phyloP scores from a whole-genome alignment of 208 protist genomes.

The Vickermania ingenoplastis region DNA sequence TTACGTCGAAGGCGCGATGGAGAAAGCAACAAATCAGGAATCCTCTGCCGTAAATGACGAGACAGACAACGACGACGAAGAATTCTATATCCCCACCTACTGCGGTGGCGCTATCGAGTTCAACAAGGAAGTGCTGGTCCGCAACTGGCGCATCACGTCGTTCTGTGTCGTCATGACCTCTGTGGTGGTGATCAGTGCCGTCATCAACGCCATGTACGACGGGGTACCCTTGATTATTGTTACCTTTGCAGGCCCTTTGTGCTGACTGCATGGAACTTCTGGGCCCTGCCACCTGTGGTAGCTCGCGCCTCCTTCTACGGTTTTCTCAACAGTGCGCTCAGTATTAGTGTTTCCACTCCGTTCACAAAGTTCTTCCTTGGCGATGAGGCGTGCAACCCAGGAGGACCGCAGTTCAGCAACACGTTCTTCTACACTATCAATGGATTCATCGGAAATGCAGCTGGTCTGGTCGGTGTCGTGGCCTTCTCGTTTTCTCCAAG shows the following conservation, averaged over 20 bases:
- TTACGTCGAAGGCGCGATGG: slow-evolving; percentile 10
- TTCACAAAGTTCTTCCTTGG: slow-evolving; percentile 40
- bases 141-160: slow-evolving; percentile 30
- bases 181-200: slow-evolving; percentile 19
- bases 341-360: slow-evolving; percentile 35
- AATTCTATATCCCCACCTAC: slow-evolving; percentile 4
- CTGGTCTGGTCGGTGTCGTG: slow-evolving; percentile 16
- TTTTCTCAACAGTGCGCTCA: slow-evolving; percentile 33
- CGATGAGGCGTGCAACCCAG: slow-evolving; percentile 13
- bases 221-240: slow-evolving; percentile 16
- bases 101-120: slow-evolving; percentile 23
- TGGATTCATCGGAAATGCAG: slow-evolving; percentile 22
- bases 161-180: slow-evolving; percentile 31
- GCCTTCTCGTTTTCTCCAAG: slow-evolving; percentile 27
- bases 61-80: not conserved
- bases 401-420: slow-evolving; percentile 45
- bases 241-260: slow-evolving; percentile 12
- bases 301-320: slow-evolving; percentile 38
- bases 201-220: slow-evolving; percentile 19
- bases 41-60: not conserved
- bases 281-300: slow-evolving; percentile 28
- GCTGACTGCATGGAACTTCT: slow-evolving; percentile 19
- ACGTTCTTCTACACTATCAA: slow-evolving; percentile 38
- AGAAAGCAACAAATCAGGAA: slow-evolving; percentile 7
- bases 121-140: slow-evolving; percentile 21